Base-by-base conservation (phyloP, 495 filamentous ascomycete species). In the Sabuloglossum arenarium region DNA sequence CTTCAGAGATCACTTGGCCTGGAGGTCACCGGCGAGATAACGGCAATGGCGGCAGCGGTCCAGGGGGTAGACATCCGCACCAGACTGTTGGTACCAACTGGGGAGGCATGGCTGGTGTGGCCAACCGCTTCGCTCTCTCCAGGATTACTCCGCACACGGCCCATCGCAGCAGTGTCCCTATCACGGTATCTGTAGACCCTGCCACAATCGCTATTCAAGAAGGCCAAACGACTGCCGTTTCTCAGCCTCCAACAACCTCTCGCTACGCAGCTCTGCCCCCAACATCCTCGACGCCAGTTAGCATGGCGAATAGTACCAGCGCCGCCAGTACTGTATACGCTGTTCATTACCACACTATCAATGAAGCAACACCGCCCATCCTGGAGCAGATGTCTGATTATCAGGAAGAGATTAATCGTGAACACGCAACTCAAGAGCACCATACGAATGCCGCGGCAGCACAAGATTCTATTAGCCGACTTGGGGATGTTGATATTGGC, bases 241-340 rank as follows among this genome's bases (percentile, higher is more conserved):
- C 47, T 29, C 47, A 51, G 23, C 3, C 28, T 29, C 24, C 24
- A 19, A 11, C 47, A 29, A 10, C 47, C 12, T 14, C 47, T 10
- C 78, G 74, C 64, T 43, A 43, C 19, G 77, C 81, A 21, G 75
- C 79, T 25, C 77, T 78, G 28, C 84, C 84, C 1, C 72, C 77
- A 1, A 73, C 74, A n/a, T 74, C 75, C 52, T 73, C 77, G 2
- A 86, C 85, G 10, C 84, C 86, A 1, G 68, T 86, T 57, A 89
- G 84, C 62, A 75, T 84, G 56, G 78, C 79, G n/a, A 85, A 93
- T 60, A 85, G 83, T 1, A 77, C 79, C 16, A 85, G 81, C 66
- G 79, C 79, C 16, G 77, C 81, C 46, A 91, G 86, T 66, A 95
- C 88, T 2, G 78, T 91, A 14, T 94, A 95, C 61, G 79, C 82